Conservation (phyloP, 2,329 filamentous ascomycete species). For the Colletotrichum karsti region DNA sequence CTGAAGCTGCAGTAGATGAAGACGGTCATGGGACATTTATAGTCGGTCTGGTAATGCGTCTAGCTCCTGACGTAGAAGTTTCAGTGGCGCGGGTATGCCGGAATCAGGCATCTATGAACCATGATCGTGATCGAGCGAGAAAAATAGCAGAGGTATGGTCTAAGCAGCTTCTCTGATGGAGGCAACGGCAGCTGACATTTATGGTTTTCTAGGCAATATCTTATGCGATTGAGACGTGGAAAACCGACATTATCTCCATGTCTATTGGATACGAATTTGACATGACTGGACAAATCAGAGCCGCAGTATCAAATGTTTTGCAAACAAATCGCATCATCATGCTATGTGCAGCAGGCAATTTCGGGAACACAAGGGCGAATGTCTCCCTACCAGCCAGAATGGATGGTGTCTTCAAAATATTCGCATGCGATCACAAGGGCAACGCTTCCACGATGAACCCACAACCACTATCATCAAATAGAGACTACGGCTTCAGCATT, state of each 20-base stretch:
- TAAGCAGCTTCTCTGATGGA: not conserved
- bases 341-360: not conserved
- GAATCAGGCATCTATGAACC: not conserved
- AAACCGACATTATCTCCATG: conserved; percentile 12
- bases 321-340: not conserved
- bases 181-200: not conserved
- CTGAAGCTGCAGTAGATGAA: not conserved
- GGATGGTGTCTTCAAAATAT: not conserved
- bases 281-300: not conserved
- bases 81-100: not conserved
- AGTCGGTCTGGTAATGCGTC: not conserved
- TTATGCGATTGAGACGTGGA: not conserved
- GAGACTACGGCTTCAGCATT: not conserved
- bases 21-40: conserved; percentile 7
- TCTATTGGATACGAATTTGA: not conserved
- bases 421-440: not conserved
- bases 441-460: not conserved
- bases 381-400: not conserved
- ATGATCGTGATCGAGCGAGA: not conserved
- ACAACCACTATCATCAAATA: not conserved
- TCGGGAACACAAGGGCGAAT: not conserved
- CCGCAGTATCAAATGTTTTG: not conserved
- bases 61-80: conserved; percentile 1
- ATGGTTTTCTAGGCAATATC: conserved; percentile 2
- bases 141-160: not conserved